These are phyloP conservation scores for Gryganskiella cystojenkinii DNA, from an alignment of 192 early-diverging fungal genomes.

Conservation along the genomic window DNA sequence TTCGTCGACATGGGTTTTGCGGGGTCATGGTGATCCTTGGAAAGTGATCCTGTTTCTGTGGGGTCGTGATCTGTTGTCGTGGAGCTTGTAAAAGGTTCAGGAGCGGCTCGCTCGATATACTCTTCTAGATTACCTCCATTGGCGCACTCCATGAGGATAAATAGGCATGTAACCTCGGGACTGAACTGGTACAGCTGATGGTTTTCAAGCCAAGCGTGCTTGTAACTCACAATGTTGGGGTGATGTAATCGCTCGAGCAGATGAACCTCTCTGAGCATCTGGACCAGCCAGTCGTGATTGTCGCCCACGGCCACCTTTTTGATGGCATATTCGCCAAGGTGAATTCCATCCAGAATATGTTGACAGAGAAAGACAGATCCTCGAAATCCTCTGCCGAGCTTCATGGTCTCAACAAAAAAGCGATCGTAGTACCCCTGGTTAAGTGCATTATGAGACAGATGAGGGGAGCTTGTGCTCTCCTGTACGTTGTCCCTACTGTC, in stretches of 20 bases:
- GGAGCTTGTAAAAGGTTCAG: background rate
- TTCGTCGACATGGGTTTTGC: conserved; percentile 13
- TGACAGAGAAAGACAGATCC: conserved; percentile 93
- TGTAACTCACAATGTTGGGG: conserved; percentile 94
- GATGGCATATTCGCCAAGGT: conserved; percentile 89
- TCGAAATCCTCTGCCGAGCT: conserved; percentile 89
- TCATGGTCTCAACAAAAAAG: conserved; percentile 90
- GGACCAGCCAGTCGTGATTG: conserved; percentile 88
- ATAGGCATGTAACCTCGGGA: conserved; percentile 92
- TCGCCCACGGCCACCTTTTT: conserved; percentile 93
- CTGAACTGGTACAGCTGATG: conserved; percentile 79
- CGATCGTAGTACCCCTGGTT: conserved; percentile 97
- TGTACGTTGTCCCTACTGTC: background rate
- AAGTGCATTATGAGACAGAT: conserved; percentile 75
- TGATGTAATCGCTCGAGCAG: conserved; percentile 90
- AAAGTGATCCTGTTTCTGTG: background rate
- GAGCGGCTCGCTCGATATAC: conserved; percentile 71
- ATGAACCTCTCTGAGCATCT: conserved; percentile 95
- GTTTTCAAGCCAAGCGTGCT: conserved; percentile 95
- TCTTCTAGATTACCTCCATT: conserved; percentile 98
- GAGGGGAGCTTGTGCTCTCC: conserved; percentile 12
- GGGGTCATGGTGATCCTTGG: too few species aligned
- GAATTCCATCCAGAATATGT: conserved; percentile 77
- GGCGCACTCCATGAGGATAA: conserved; percentile 95
- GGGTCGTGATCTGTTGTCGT: background rate